Evolutionary conservation across 805 yeast species (phyloP).

Genomic region (Starmerella khaoyaiensis): DNA sequence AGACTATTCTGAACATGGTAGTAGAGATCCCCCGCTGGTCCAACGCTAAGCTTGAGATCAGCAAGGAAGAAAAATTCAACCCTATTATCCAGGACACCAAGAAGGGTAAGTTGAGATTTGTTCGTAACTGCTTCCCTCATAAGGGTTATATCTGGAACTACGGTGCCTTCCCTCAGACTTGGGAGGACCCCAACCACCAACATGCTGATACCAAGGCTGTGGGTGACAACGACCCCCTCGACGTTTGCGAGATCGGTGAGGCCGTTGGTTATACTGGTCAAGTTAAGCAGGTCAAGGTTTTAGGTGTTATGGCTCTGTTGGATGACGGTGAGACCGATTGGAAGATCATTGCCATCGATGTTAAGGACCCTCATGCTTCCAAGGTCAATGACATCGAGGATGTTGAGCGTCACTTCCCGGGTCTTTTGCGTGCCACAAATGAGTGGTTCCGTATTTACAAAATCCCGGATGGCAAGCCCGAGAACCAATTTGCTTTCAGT

Average conservation of each 20-base stretch:
- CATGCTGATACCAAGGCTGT: constrained; percentile 36
- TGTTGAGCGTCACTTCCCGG: constrained; percentile 81
- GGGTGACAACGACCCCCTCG: constrained; percentile 95
- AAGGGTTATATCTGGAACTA: constrained; percentile 97
- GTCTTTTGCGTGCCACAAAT: constrained; percentile 81
- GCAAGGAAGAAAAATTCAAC: constrained; percentile 70
- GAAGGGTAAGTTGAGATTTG: constrained; percentile 91
- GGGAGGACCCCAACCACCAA: constrained; percentile 80
- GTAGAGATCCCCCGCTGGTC: constrained; percentile 99
- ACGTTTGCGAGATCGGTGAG: constrained; percentile 80
- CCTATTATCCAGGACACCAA: constrained; percentile 96
- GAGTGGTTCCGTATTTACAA: constrained; percentile 98
- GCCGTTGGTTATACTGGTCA: constrained; percentile 47
- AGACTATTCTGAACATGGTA: constrained; percentile 75
- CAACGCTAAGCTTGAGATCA: constrained; percentile 90
- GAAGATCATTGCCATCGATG: constrained; percentile 84
- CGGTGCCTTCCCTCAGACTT: constrained; percentile 98
- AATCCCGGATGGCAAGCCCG: constrained; percentile 95
- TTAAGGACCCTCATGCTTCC: constrained; percentile 77
- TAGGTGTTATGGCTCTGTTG: constrained; percentile 87
- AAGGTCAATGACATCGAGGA: constrained; percentile 84
- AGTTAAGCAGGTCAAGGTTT: constrained; percentile 75
- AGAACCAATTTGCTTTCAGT: constrained; percentile 89
- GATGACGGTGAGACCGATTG: constrained; percentile 98
- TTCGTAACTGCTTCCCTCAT: constrained; percentile 96